Base-by-base conservation (phyloP, 192 early-diverging fungal genomes). In the Backusella parvicylindrica region DNA sequence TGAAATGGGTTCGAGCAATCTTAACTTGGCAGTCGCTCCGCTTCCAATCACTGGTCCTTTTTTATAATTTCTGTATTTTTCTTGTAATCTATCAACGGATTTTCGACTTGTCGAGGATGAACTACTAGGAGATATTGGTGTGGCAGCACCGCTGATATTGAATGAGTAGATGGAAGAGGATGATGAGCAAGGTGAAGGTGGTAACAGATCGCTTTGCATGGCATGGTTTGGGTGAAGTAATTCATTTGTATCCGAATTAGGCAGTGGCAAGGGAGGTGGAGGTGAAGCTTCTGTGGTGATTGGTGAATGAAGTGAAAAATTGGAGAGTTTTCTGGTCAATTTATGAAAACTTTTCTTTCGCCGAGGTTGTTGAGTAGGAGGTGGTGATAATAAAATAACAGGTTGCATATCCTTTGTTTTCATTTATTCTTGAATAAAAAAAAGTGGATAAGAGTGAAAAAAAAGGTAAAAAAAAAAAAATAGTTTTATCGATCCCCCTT, bases 11-110 rank as follows among this genome's bases (percentile, higher is more conserved):
- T 92, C 89, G 1, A 89, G 91, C 4, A 97, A 79, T 28, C 93
- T 86, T 38, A 99, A 94, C 6, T 96, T 91, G 0, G 97, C 97
- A 7, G 95, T 96, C 1, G 95, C 94, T 8, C 97, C 97, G 70
- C 88, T 88, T 7, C 97, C 97, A 30, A 99, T 68, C 15, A 13
- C 35, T 38, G 33, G 35, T 0, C 68, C 73, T 35, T 65, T 70
- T 71, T 74, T 68, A 26, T 56, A 56, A 15, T 71, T 16, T 12
- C 3, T 36, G 43, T 79, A 79, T 23, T 75, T 75, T 31, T 79
- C 78, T 31, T 71, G 40, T 12, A 79, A 40, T 9, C 72, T 23
- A 38, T 41, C 40, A 33, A 15, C 28, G 2, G 53, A 40, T 41
- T 70, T 37, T 40, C 37, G 37, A 13, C 68, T 35, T 0, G 68